Percentiles rank a stretch among this genome's conserved stretches.
phyloP scores from a whole-genome alignment of 2,329 filamentous ascomycete genomes.

The Arthrocladium fulminans region DNA sequence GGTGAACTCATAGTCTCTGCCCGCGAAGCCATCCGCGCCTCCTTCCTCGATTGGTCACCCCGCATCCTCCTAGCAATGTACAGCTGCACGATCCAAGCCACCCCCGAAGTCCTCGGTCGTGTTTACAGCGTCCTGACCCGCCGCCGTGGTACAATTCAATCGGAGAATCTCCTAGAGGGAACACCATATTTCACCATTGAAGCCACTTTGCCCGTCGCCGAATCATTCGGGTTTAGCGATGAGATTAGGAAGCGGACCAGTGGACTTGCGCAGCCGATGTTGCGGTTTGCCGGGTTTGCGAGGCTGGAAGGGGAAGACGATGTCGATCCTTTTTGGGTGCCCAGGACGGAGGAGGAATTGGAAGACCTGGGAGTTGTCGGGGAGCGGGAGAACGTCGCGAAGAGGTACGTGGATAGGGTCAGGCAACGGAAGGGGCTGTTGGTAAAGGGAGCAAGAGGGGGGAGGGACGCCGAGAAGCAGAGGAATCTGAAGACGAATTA shows the following conservation, averaged over 20 bases:
- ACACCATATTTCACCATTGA: slow-evolving; percentile 94
- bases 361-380: slow-evolving; percentile 92
- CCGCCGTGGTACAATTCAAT: slow-evolving; percentile 77
- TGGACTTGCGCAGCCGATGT: slow-evolving; percentile 81
- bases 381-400: slow-evolving; percentile 91
- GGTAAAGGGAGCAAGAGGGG: slow-evolving; percentile 64
- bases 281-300: slow-evolving; percentile 89
- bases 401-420: slow-evolving; percentile 88
- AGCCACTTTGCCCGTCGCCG: slow-evolving; percentile 78
- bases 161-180: slow-evolving; percentile 86
- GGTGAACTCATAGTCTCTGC: slow-evolving; percentile 88
- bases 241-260: slow-evolving; percentile 93
- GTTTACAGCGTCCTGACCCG: slow-evolving; percentile 98
- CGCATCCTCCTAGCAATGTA: slow-evolving; percentile 97
- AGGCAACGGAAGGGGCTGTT: slow-evolving; percentile 78
- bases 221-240: slow-evolving; percentile 91
- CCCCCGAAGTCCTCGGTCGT: slow-evolving; percentile 81
- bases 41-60: slow-evolving; percentile 91
- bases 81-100: slow-evolving; percentile 88
- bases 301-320: slow-evolving; percentile 53
- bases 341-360: slow-evolving; percentile 88
- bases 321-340: slow-evolving; percentile 96
- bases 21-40: slow-evolving; percentile 71
- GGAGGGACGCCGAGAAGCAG: slow-evolving; percentile 88
- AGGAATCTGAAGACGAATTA: slow-evolving; percentile 55